Conservation (phyloP, 2,329 filamentous ascomycete species). For the Calonectria hawksworthii region DNA sequence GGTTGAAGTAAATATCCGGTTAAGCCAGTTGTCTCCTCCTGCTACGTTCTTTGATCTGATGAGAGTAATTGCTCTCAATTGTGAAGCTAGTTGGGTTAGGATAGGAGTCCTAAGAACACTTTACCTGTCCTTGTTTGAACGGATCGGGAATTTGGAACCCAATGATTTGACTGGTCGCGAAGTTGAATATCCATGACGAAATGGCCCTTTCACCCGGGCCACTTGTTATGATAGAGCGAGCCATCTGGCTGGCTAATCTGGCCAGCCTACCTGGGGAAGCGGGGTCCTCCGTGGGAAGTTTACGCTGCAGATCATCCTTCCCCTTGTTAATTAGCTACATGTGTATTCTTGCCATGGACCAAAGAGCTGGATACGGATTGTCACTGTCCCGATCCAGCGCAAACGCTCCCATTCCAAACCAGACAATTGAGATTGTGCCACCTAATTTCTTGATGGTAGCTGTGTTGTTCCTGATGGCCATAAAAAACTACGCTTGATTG, state of each 20-base stretch:
- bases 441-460: background rate
- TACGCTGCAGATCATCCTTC: background rate
- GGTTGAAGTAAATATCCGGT: background rate
- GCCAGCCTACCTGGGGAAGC: background rate
- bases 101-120: background rate
- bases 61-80: background rate
- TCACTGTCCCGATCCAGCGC: background rate
- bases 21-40: background rate
- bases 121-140: too few relatives aligned
- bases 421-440: too few relatives aligned
- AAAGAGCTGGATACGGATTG: background rate
- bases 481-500: background rate
- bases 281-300: slow-evolving; percentile 4
- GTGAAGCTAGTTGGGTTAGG: background rate
- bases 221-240: background rate
- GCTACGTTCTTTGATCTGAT: background rate
- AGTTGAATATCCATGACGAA: background rate
- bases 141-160: background rate
- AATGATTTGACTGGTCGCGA: background rate
- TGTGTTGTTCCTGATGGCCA: background rate
- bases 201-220: background rate
- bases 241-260: background rate
- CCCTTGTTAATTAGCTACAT: background rate
- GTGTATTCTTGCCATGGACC: background rate
- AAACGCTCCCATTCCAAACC: background rate